A percentile compares a stretch with the other conserved stretches of the same genome.
phyloP scores from a whole-genome alignment of 2,329 filamentous ascomycete genomes.

The Pestalotiopsis sp. region DNA sequence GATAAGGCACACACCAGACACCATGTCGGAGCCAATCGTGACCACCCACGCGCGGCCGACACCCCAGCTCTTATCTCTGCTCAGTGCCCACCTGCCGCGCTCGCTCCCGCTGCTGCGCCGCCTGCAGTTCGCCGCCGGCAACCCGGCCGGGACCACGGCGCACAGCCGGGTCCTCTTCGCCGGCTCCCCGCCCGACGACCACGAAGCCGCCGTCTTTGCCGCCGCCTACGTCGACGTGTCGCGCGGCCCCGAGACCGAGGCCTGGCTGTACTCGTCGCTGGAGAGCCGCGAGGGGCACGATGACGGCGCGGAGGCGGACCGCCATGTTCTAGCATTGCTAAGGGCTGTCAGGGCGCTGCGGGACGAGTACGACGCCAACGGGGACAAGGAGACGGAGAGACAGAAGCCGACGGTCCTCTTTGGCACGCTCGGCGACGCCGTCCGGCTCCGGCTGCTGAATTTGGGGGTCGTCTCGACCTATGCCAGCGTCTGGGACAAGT shows the following conservation, averaged over 20 bases:
- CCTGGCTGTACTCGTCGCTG: conserved; percentile 63
- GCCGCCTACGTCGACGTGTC: conserved; percentile 65
- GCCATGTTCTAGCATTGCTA: conserved; percentile 18
- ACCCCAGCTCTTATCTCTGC: conserved; percentile 44
- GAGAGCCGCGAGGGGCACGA: too few relatives aligned
- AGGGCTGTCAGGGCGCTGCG: conserved; percentile 24
- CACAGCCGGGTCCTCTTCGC: conserved; percentile 46
- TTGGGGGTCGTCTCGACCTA: conserved; percentile 30
- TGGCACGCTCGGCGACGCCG: conserved; percentile 43
- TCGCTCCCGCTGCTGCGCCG: conserved; percentile 65
- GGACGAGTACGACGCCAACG: conserved; percentile 22
- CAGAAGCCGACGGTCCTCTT: conserved; percentile 33
- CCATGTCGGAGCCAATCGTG: neutral
- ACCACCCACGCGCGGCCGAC: conserved; percentile 33
- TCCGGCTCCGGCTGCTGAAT: conserved; percentile 33
- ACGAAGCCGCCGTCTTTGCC: conserved; percentile 44
- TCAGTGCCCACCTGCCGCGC: conserved; percentile 56
- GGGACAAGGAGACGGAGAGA: conserved; percentile 30
- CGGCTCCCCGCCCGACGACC: conserved; percentile 23
- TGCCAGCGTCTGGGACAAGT: conserved; percentile 52
- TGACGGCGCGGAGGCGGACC: too few relatives aligned
- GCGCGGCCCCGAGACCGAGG: conserved; percentile 63
- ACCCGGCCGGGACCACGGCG: conserved; percentile 41
- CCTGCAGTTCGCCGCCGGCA: conserved; percentile 56
- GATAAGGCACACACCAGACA: neutral